Conservation (phyloP, 2,329 filamentous ascomycete genomes). For the Dryadomyces quercivorus region DNA sequence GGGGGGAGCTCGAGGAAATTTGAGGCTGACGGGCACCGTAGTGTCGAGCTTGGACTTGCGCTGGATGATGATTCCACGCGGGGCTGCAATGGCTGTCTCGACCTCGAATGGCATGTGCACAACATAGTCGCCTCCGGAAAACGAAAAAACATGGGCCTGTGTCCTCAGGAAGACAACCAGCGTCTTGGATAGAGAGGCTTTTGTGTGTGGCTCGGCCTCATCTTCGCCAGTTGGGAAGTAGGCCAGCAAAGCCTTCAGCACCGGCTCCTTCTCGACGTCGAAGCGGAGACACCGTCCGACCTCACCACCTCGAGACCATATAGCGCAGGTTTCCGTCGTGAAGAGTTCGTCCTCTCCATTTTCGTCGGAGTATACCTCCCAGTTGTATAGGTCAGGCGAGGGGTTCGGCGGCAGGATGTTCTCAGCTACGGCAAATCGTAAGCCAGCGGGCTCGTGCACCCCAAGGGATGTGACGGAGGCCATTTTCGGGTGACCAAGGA, state of each 20-base stretch:
- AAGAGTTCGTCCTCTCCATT: constrained; percentile 67
- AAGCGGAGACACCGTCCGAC: constrained; percentile 81
- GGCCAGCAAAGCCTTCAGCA: constrained; percentile 78
- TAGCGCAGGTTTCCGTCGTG: constrained; percentile 60
- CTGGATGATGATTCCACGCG: constrained; percentile 75
- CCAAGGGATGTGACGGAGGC: constrained; percentile 83
- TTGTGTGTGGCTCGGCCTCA: constrained; percentile 7
- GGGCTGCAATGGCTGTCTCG: constrained; percentile 71
- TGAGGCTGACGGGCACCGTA: constrained; percentile 38
- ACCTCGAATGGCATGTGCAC: constrained; percentile 93
- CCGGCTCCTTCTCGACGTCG: constrained; percentile 71
- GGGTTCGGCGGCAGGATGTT: constrained; percentile 60
- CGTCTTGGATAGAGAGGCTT: constrained; percentile 42
- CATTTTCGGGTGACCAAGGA: constrained; percentile 41
- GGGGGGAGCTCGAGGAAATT: constrained; percentile 53
- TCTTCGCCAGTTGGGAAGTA: constrained; percentile 47
- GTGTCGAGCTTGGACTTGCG: constrained; percentile 51
- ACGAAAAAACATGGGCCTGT: constrained; percentile 86
- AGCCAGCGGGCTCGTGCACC: constrained; percentile 74
- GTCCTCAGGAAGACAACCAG: constrained; percentile 86
- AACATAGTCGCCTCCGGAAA: constrained; percentile 77
- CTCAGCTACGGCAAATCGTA: constrained; percentile 75
- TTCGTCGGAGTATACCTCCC: constrained; percentile 48
- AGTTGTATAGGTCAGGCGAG: constrained; percentile 54
- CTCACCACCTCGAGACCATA: constrained; percentile 80